Evolutionary conservation across 352 stramenopile genomes (phyloP), one percentile per base, ranked within the genome.

Genomic region (Phytophthora vignae): DNA sequence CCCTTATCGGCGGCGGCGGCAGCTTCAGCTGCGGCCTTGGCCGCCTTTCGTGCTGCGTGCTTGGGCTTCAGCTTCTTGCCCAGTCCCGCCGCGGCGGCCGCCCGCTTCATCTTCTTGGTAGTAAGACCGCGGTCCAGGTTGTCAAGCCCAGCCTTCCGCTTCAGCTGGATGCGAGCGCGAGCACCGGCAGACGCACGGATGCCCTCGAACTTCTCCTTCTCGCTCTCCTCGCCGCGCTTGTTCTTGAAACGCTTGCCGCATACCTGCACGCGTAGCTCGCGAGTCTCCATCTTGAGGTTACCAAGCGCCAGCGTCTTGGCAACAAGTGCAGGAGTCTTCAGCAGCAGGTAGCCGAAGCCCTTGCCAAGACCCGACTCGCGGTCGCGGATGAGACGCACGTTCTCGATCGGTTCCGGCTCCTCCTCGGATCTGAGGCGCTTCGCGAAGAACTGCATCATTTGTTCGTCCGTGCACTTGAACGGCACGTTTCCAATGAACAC

Each of bases 401-500:
- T 96, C 60, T 97, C 85, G 25, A 98, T 84, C 17, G 82, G 81
- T 33, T 79, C 61, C 0, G 69, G 74, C 54, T 91, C 88, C 21
- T 93, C 89, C 40, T 94, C 84, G 1, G 80, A 88, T 49, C 76
- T 74, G 3, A 98, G 76, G 1, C 82, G 82, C 69, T 90, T 88
- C 21, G 71, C 74, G 63, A 98, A 97, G 56, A 92, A 95, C 5
- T 69, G 69, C 67, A 81, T 67, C 42, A 96, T 74, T 36, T 83
- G 66, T 17, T 97, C 91, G 65, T 98, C 93, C 31, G 90, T 87
- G 27, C 89, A 85, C 63, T 90, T 80, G 76, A 97, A 96, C 17
- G 92, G 82, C n/a, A 98, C 57, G 71, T 97, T 97, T 19, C 94
- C 94, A 17, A 98, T 76, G 71, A 98, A 98, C 12, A 98, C 81